Conservation (phyloP, 306 rosid species). For the Ochetophila trinervis region DNA sequence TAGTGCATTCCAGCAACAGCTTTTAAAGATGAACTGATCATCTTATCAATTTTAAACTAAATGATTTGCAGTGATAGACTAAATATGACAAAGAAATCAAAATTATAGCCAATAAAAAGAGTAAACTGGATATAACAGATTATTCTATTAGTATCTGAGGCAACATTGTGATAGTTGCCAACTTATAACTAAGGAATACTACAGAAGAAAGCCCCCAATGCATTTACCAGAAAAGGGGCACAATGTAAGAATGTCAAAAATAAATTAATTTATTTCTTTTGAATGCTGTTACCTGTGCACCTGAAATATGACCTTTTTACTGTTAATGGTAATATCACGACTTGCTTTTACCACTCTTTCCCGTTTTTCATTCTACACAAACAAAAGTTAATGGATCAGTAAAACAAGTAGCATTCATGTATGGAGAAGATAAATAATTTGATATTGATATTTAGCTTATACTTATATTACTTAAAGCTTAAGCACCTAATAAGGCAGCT, state of each 20-base stretch:
- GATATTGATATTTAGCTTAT: too few relatives aligned
- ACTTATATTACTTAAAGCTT: too few relatives aligned
- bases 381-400: slow-evolving; percentile 13
- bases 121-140: background rate
- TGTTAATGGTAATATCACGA: slow-evolving; percentile 86
- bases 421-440: background rate
- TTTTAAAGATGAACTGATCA: background rate
- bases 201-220: background rate
- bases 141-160: background rate
- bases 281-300: slow-evolving; percentile 72
- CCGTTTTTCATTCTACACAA: slow-evolving; percentile 81
- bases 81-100: background rate
- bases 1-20: background rate
- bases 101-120: slow-evolving; percentile 1
- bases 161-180: background rate
- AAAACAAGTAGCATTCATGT: background rate
- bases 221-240: background rate
- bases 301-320: slow-evolving; percentile 97
- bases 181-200: background rate
- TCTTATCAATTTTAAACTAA: background rate
- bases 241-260: background rate
- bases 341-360: slow-evolving; percentile 94
- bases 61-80: background rate
- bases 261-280: background rate
- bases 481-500: too few relatives aligned